These are phyloP conservation scores for Escovopsis sp. DNA, from an alignment of 2,329 filamentous ascomycete genomes.

Conservation along the genomic window DNA sequence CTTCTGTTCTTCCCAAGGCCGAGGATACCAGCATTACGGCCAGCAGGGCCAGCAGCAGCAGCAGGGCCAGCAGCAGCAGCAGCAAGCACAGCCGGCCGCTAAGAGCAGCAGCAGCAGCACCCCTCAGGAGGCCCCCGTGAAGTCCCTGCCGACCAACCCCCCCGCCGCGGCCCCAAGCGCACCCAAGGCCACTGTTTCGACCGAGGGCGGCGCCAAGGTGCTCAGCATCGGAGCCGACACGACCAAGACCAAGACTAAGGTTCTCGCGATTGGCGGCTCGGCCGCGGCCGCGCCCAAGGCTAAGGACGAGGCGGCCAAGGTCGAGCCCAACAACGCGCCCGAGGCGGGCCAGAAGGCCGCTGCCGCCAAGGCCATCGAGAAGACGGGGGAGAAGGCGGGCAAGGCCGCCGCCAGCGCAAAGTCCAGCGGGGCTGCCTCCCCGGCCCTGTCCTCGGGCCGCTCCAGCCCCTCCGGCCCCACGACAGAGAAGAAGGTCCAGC, in stretches of 20 bases:
- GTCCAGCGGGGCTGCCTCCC: constrained; percentile 56
- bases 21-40: constrained; percentile 38
- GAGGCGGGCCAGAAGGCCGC: constrained; percentile 72
- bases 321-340: constrained; percentile 32
- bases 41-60: constrained; percentile 29
- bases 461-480: constrained; percentile 54
- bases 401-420: constrained; percentile 25
- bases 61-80: constrained; percentile 2
- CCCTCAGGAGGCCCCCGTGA: constrained; percentile 33
- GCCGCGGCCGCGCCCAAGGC: constrained; percentile 19
- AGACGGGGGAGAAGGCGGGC: constrained; percentile 54
- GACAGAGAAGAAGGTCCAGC: constrained; percentile 36
- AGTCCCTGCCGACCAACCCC: constrained; percentile 11
- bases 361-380: constrained; percentile 81
- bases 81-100: constrained; percentile 12
- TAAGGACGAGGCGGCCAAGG: constrained; percentile 32
- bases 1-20: constrained; percentile 15
- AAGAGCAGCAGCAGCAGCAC: constrained; percentile 15
- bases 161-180: constrained; percentile 24
- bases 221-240: constrained; percentile 50
- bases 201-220: constrained; percentile 46
- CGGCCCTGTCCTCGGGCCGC: constrained; percentile 68
- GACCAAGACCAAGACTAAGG: constrained; percentile 36
- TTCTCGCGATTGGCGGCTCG: constrained; percentile 26
- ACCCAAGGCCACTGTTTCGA: constrained; percentile 36